These are phyloP conservation scores for Aspergillus eucalypticola DNA, from an alignment of 2,329 filamentous ascomycete species.

Conservation along the genomic window DNA sequence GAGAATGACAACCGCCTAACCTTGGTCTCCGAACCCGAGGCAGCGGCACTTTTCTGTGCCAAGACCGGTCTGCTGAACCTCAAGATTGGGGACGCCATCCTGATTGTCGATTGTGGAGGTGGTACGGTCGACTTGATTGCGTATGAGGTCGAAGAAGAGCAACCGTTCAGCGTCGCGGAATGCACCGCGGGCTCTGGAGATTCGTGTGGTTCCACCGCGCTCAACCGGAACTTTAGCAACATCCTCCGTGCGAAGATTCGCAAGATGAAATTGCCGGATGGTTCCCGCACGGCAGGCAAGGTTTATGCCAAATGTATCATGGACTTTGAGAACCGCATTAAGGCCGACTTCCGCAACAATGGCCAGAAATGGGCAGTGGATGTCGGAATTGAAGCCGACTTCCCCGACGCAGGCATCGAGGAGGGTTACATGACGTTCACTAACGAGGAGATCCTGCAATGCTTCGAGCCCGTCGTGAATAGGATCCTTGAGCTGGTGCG, in stretches of 20 bases:
- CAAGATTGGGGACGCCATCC: slow-evolving; percentile 96
- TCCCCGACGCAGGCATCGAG: slow-evolving; percentile 95
- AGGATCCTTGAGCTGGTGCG: slow-evolving; percentile 92
- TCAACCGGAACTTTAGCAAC: slow-evolving; percentile 98
- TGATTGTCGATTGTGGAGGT: slow-evolving; percentile 97
- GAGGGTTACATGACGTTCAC: slow-evolving; percentile 99
- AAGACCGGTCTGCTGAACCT: slow-evolving; percentile 95
- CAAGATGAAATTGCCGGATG: slow-evolving; percentile 98
- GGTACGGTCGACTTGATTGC: slow-evolving; percentile 98
- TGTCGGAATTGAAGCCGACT: slow-evolving; percentile 97
- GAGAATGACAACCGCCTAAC: slow-evolving; percentile 97
- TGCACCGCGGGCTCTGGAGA: slow-evolving; percentile 97
- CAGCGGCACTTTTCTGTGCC: slow-evolving; percentile 94
- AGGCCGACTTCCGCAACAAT: slow-evolving; percentile 98
- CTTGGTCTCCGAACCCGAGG: slow-evolving; percentile 93
- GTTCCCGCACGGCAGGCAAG: slow-evolving; percentile 94
- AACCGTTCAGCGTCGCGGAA: slow-evolving; percentile 93
- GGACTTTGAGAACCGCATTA: slow-evolving; percentile 99
- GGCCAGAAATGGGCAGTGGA: slow-evolving; percentile 99
- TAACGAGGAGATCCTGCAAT: slow-evolving; percentile 98
- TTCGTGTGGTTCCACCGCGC: slow-evolving; percentile 94
- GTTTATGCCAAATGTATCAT: slow-evolving; percentile 99
- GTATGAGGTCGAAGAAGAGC: slow-evolving; percentile 97
- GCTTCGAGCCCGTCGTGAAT: slow-evolving; percentile 98
- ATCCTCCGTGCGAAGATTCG: slow-evolving; percentile 96